Evolutionary conservation across 176 grass and related monocot genomes (phyloP).

Genomic region (Oryza meyeriana): DNA sequence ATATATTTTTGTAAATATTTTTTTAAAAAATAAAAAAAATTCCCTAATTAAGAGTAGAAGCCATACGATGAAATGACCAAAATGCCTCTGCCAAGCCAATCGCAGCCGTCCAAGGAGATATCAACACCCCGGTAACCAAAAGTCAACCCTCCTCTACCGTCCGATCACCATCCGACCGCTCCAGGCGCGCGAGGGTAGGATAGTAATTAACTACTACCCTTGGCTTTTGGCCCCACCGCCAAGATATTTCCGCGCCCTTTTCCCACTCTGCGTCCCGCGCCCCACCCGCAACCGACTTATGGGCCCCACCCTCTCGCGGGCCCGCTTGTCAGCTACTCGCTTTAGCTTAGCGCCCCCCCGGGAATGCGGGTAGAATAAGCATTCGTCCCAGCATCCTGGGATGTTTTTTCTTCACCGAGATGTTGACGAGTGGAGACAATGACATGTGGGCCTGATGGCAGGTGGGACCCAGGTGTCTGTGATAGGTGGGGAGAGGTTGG

Average conservation of each 20-base stretch:
- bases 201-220: not conserved
- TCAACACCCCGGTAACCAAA: not conserved
- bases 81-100: not conserved
- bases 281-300: not conserved
- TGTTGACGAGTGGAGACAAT: rapidly evolving
- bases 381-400: not conserved
- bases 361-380: not conserved
- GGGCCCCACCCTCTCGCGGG: not conserved
- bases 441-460: rapidly evolving
- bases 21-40: too few relatives aligned
- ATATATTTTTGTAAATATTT: too few relatives aligned
- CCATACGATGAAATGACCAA: too few relatives aligned
- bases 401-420: rapidly evolving
- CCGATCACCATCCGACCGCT: not conserved
- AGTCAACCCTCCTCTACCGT: not conserved
- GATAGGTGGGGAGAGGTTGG: rapidly evolving
- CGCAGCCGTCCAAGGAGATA: not conserved
- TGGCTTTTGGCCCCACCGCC: not conserved
- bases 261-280: not conserved
- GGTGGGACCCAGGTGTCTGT: rapidly evolving
- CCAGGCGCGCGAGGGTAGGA: rapidly evolving
- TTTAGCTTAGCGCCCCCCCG: too few relatives aligned
- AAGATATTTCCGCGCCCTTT: not conserved
- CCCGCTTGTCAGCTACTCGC: not conserved
- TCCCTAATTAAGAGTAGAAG: too few relatives aligned